Percentiles rank a stretch among this genome's conserved stretches.
phyloP scores from a whole-genome alignment of 768 basidiomycete species.

The Xerocomus spinulosus region DNA sequence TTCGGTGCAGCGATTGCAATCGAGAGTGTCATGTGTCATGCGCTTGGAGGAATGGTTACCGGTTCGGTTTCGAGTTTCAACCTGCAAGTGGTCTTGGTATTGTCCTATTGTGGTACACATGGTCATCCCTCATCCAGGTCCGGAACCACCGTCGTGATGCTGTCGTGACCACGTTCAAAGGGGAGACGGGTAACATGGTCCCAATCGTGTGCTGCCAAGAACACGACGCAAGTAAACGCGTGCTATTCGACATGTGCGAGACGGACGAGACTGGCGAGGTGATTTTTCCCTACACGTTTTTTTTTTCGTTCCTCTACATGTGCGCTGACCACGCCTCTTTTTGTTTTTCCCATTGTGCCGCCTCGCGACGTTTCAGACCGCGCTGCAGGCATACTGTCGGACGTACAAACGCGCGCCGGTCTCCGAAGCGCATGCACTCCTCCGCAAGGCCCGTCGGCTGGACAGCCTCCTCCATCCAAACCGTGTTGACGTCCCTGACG shows the following conservation, averaged over 20 bases:
- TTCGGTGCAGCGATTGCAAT: conserved; percentile 79
- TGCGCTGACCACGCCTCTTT: conserved; percentile 9
- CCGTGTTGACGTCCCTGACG: conserved; percentile 30
- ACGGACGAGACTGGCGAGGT: conserved; percentile 80
- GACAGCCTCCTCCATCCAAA: conserved; percentile 61
- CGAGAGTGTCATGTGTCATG: conserved; percentile 85
- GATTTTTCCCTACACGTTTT: conserved; percentile 19
- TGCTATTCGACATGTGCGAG: conserved; percentile 82
- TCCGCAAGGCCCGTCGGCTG: conserved; percentile 84
- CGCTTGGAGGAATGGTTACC: conserved; percentile 80
- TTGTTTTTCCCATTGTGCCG: too few species aligned
- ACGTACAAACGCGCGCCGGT: conserved; percentile 78
- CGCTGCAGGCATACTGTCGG: conserved; percentile 81
- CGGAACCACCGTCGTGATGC: conserved; percentile 73
- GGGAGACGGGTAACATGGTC: conserved; percentile 73
- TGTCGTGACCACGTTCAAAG: conserved; percentile 67
- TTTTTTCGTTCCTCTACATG: neutral
- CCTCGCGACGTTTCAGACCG: conserved; percentile 50
- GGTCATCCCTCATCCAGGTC: conserved; percentile 41
- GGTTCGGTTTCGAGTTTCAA: conserved; percentile 91
- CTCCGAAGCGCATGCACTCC: conserved; percentile 72
- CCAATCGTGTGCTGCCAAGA: conserved; percentile 76
- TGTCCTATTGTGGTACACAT: neutral
- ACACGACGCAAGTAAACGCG: conserved; percentile 60
- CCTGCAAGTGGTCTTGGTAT: conserved; percentile 44